Evolutionary conservation across 2,329 filamentous ascomycete genomes (phyloP).

Genomic region (Diaporthe helianthi): DNA sequence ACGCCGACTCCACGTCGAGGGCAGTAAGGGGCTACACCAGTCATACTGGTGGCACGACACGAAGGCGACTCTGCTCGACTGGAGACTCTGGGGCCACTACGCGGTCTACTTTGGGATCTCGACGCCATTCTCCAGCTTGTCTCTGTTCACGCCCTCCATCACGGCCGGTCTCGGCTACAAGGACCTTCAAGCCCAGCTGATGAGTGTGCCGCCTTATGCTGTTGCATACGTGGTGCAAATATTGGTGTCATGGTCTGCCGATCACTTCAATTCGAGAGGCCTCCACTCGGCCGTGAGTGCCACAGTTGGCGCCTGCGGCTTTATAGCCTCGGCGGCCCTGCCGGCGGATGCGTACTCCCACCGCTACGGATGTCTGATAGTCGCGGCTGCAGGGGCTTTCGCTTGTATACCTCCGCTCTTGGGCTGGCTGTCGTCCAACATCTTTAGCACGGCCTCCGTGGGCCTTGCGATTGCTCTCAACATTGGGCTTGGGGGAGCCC

Average conservation of each 20-base stretch:
- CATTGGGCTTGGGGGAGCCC: conserved; percentile 68
- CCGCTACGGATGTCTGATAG: conserved; percentile 74
- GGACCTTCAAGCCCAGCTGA: conserved; percentile 61
- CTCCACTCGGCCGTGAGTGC: conserved; percentile 52
- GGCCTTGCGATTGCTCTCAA: conserved; percentile 76
- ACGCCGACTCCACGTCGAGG: conserved; percentile 50
- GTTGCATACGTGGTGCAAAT: conserved; percentile 53
- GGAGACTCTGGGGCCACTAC: conserved; percentile 71
- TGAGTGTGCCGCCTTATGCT: conserved; percentile 73
- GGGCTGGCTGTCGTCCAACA: conserved; percentile 74
- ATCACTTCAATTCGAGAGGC: conserved; percentile 64
- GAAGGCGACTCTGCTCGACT: conserved; percentile 70
- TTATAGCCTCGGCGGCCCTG: conserved; percentile 69
- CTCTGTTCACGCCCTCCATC: conserved; percentile 65
- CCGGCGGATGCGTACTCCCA: conserved; percentile 63
- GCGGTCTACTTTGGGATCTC: conserved; percentile 47
- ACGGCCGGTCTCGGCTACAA: conserved; percentile 49
- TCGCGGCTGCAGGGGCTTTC: conserved; percentile 72
- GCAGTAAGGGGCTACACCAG: conserved; percentile 63
- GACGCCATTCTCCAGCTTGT: conserved; percentile 45
- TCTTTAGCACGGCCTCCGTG: conserved; percentile 68
- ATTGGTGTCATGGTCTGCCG: conserved; percentile 64
- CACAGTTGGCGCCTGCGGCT: conserved; percentile 53
- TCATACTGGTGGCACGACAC: conserved; percentile 70
- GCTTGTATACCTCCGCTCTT: conserved; percentile 73